Evolutionary conservation across 129 eudicot genomes (phyloP).

Genomic region (Tanacetum coccineum): DNA sequence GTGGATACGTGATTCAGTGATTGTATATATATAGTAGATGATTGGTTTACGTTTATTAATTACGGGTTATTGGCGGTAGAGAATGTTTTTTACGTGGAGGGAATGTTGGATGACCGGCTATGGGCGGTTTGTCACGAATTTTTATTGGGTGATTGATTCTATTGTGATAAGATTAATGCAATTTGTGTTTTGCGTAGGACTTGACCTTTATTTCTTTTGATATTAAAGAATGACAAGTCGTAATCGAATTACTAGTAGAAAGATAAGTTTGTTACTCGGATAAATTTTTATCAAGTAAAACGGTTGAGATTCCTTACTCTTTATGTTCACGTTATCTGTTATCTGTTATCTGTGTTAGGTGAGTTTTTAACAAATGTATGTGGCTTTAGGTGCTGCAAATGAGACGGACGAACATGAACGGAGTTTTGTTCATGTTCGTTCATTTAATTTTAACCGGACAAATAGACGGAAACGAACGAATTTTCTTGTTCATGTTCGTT

Average conservation of each 20-base stretch:
- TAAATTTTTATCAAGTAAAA: too few relatives aligned
- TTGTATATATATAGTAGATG: constrained; percentile 6
- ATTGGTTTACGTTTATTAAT: background rate
- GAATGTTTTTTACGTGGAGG: background rate
- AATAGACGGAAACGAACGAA: too few relatives aligned
- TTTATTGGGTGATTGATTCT: background rate
- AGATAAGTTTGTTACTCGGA: background rate
- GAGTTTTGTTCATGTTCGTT: too few relatives aligned
- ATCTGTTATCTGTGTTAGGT: too few relatives aligned
- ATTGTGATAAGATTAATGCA: background rate
- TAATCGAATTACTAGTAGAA: background rate
- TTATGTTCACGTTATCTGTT: too few relatives aligned
- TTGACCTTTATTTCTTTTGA: background rate
- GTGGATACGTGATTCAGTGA: constrained; percentile 16
- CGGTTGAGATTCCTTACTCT: too few relatives aligned
- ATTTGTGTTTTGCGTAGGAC: background rate
- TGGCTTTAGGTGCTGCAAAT: too few relatives aligned
- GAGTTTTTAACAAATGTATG: too few relatives aligned
- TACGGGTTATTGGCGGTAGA: constrained; percentile 10
- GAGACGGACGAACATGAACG: too few relatives aligned
- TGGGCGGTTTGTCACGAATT: background rate
- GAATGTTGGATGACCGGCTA: constrained; percentile 17
- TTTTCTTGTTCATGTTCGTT: too few relatives aligned
- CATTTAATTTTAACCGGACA: too few relatives aligned
- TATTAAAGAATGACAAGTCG: background rate